Base-by-base conservation (phyloP, 352 stramenopile species). In the Phytopythium helicoides region DNA sequence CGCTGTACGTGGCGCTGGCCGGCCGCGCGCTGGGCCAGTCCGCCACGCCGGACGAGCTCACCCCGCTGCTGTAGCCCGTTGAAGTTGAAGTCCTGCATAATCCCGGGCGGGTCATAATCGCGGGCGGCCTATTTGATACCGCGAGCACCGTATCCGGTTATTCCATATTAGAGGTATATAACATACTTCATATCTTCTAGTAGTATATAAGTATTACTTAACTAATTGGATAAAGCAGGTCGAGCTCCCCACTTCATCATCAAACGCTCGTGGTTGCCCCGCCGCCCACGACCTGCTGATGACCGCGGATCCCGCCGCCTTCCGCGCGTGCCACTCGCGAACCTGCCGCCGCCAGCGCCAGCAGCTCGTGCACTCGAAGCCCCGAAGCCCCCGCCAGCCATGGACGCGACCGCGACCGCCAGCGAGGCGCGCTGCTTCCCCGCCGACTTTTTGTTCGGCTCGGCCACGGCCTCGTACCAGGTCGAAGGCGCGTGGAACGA, bases 381-480 rank as follows among this genome's bases (percentile, higher is more conserved):
- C n/a, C n/a, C n/a, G n/a, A n/a, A 21, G 36, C 36, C 36, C 14
- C 36, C 37, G 3, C 16, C n/a, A 25, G 38, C n/a, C 4, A 45
- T 22, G 18, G 12, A 15, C 6, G 15, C 36, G 15, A 21, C 36
- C 1, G 12, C 36, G 36, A 21, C 12, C 6, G 15, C 18, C 16
- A 35, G 22, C 42, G 38, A 55, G 6, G 47, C 40, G 26, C 69
- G 65, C 34, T 80, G 69, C 60, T 80, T 80, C 56, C 66, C 69
- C 2, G 48, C 64, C 14, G 54, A 54, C 44, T 97, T 97, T 69
- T 35, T 87, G 28, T 94, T 83, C 60, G 90, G 90, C 19, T 69
- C 71, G n/a, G 84, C 88, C 12, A 96, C 88, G 14, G 85, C 88
- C 7, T 54, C 77, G 18, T 97, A 96, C 71, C 89, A 98, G 66